Percentiles rank a stretch among this genome's conserved stretches.
phyloP scores from a whole-genome alignment of 2,329 filamentous ascomycete genomes.

The Proliferodiscus dingleyae region DNA sequence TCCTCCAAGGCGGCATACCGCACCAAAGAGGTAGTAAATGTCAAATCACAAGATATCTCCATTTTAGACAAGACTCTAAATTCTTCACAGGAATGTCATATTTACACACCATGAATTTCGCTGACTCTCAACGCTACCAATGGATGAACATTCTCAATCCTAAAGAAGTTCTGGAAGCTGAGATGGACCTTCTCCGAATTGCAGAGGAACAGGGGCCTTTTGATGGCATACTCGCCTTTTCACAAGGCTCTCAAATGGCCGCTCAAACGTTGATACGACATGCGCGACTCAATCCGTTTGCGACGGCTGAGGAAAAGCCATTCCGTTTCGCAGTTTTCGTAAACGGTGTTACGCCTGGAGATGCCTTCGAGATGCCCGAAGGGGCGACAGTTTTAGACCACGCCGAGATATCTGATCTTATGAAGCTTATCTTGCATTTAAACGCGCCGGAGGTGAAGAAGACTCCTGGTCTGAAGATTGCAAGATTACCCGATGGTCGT shows the following conservation, averaged over 20 bases:
- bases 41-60: not conserved
- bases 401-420: not conserved
- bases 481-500: slow-evolving; percentile 4
- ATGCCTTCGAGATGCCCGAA: slow-evolving; percentile 1
- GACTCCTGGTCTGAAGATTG: not conserved
- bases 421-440: not conserved
- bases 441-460: not conserved
- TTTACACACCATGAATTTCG: slow-evolving; percentile 7
- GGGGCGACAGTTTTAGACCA: not conserved
- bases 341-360: slow-evolving; percentile 5
- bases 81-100: slow-evolving; percentile 8
- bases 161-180: slow-evolving; percentile 1
- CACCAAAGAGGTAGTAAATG: slow-evolving; percentile 6
- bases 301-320: slow-evolving; percentile 4
- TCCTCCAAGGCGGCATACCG: slow-evolving; percentile 6
- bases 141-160: slow-evolving; percentile 7
- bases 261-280: slow-evolving; percentile 27
- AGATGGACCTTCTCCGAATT: slow-evolving; percentile 2
- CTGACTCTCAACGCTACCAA: slow-evolving; percentile 1
- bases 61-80: not conserved
- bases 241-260: slow-evolving; percentile 51
- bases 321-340: slow-evolving; percentile 13
- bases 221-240: slow-evolving; percentile 52
- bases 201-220: slow-evolving; percentile 31
- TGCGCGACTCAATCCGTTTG: slow-evolving; percentile 3